Percentiles rank a stretch among this genome's conserved stretches.
Evolutionary conservation across 495 filamentous ascomycete species (phyloP).

Genomic region (Sabuloglossum arenarium): DNA sequence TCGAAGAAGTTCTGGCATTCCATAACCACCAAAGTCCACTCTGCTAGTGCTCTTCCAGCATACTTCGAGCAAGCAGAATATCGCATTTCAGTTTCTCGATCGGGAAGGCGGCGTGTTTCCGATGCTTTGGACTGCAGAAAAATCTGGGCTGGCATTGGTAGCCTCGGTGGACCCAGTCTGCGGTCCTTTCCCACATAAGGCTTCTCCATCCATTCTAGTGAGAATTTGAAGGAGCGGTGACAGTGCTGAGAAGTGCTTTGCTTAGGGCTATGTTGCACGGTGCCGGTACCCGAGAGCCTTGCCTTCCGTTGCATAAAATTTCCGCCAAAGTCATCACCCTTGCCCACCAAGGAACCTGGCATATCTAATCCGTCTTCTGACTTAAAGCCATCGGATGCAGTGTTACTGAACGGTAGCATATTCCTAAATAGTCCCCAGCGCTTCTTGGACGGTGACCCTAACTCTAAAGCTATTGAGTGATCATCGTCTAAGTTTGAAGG

Average conservation of each 20-base stretch:
- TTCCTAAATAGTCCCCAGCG: slow-evolving; percentile 50
- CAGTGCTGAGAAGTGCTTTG: not conserved
- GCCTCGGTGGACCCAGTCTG: slow-evolving; percentile 46
- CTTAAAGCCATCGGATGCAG: not conserved
- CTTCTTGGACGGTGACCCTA: slow-evolving; percentile 26
- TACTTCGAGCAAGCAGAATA: slow-evolving; percentile 37
- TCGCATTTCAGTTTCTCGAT: slow-evolving; percentile 5
- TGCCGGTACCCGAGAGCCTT: not conserved
- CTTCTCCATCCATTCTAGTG: slow-evolving; percentile 50
- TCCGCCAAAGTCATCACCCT: not conserved
- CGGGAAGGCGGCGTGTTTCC: slow-evolving; percentile 9
- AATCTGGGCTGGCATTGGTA: slow-evolving; percentile 50
- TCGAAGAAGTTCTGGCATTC: slow-evolving; percentile 91
- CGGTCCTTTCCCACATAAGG: slow-evolving; percentile 31
- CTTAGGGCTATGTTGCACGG: not conserved
- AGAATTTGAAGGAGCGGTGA: slow-evolving; percentile 47
- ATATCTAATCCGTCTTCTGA: not conserved
- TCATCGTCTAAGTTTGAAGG: not conserved
- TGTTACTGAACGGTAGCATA: slow-evolving; percentile 31
- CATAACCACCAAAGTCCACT: slow-evolving; percentile 67
- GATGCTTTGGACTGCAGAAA: slow-evolving; percentile 22
- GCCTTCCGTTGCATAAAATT: not conserved
- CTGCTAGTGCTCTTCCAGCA: slow-evolving; percentile 69
- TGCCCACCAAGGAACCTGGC: not conserved
- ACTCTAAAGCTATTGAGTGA: slow-evolving; percentile 4